A percentile compares a stretch with the other conserved stretches of the same genome.
These are phyloP conservation scores for Aethionema arabicum DNA, from an alignment of 345 rosid genomes.

Conservation along the genomic window DNA sequence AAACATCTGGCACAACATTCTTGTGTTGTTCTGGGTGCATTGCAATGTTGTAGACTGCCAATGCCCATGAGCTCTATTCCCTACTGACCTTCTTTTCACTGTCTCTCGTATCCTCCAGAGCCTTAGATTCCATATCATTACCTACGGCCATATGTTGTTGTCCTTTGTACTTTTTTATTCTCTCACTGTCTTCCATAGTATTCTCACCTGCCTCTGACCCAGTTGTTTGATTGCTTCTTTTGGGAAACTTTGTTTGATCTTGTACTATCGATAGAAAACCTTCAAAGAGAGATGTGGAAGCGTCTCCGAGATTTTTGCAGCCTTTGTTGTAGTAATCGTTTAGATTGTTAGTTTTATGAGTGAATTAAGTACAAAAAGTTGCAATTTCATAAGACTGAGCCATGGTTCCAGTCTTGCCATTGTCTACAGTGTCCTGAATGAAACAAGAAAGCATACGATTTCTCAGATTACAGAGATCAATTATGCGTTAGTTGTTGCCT, in stretches of 20 bases:
- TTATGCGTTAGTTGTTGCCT: constrained; percentile 1
- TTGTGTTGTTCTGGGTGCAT: constrained; percentile 72
- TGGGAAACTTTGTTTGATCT: constrained; percentile 39
- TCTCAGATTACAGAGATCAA: background rate
- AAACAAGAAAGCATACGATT: background rate
- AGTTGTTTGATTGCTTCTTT: constrained; percentile 33
- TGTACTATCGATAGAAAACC: constrained; percentile 56
- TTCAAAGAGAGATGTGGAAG: constrained; percentile 76
- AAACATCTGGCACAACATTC: constrained; percentile 56
- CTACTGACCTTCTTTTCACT: constrained; percentile 39
- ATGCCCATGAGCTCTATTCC: constrained; percentile 79
- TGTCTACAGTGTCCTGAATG: too few relatives aligned
- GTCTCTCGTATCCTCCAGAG: constrained; percentile 29
- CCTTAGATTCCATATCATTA: constrained; percentile 24
- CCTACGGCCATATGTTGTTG: constrained; percentile 30
- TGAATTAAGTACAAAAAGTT: too few relatives aligned
- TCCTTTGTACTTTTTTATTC: constrained; percentile 59
- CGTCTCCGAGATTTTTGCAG: constrained; percentile 63
- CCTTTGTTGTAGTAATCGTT: constrained; percentile 66
- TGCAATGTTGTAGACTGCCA: constrained; percentile 67
- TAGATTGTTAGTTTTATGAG: too few relatives aligned
- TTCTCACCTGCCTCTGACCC: constrained; percentile 37
- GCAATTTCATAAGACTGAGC: constrained; percentile 68
- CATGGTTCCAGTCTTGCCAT: constrained; percentile 82
- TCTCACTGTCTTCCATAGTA: constrained; percentile 49